A percentile compares a stretch with the other conserved stretches of the same genome.
phyloP scores from a whole-genome alignment of 2,329 filamentous ascomycete genomes.

The Fusarium armeniacum region DNA sequence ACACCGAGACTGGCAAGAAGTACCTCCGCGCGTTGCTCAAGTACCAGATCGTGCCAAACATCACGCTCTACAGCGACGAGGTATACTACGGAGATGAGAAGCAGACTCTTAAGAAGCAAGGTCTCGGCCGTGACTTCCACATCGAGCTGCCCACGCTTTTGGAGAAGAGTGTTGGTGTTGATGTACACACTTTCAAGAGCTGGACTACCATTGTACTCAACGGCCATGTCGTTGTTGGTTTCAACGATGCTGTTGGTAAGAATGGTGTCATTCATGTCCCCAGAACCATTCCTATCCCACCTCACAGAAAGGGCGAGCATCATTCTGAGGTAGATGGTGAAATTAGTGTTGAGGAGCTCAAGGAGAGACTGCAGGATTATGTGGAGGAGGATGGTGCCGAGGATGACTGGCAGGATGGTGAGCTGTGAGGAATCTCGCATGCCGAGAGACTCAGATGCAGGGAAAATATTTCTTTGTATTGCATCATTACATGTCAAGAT shows the following conservation, averaged over 20 bases:
- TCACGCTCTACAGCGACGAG: slow-evolving; percentile 86
- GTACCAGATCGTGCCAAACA: slow-evolving; percentile 81
- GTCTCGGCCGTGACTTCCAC: slow-evolving; percentile 57
- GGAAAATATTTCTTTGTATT: background rate
- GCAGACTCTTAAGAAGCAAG: slow-evolving; percentile 46
- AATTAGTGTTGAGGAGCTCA: slow-evolving; percentile 52
- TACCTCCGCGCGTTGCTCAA: slow-evolving; percentile 83
- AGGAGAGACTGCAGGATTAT: slow-evolving; percentile 50
- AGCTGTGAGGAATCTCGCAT: slow-evolving; percentile 13
- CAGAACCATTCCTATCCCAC: slow-evolving; percentile 80
- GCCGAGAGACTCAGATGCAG: accelerated
- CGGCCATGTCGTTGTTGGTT: slow-evolving; percentile 73
- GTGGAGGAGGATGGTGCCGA: slow-evolving; percentile 35
- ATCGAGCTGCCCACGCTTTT: slow-evolving; percentile 82
- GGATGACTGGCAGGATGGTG: slow-evolving; percentile 17
- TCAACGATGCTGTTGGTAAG: slow-evolving; percentile 78
- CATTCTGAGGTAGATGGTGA: slow-evolving; percentile 28
- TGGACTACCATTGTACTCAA: slow-evolving; percentile 82
- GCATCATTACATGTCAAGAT: background rate
- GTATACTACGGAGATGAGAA: slow-evolving; percentile 69
- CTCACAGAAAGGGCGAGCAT: slow-evolving; percentile 61
- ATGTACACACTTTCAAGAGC: slow-evolving; percentile 77
- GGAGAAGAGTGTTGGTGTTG: slow-evolving; percentile 75
- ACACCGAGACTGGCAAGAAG: slow-evolving; percentile 76
- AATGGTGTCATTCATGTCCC: slow-evolving; percentile 90